Evolutionary conservation across 1,284 basidiomycete genomes (phyloP).

Genomic region (Ustilago cynodontis): DNA sequence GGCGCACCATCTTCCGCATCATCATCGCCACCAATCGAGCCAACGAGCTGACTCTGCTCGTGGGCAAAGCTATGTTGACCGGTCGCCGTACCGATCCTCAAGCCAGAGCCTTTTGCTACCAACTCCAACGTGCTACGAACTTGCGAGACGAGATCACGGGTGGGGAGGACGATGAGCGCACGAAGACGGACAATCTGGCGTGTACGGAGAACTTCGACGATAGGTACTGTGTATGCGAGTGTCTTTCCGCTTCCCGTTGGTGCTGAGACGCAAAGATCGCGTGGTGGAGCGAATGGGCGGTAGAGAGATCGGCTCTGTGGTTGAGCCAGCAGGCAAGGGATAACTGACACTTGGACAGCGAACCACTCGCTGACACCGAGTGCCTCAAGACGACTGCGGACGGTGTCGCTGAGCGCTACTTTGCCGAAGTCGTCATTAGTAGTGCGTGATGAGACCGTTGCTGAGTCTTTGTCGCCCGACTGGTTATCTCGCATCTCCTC

Average conservation of each 20-base stretch:
- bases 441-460: slow-evolving; percentile 11
- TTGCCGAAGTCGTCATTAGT: slow-evolving; percentile 35
- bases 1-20: slow-evolving; percentile 13
- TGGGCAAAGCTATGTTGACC: slow-evolving; percentile 67
- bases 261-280: slow-evolving; percentile 94
- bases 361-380: slow-evolving; percentile 68
- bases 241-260: slow-evolving; percentile 98
- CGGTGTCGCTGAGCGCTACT: slow-evolving; percentile 40
- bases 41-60: slow-evolving; percentile 63
- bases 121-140: slow-evolving; percentile 91
- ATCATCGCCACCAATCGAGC: background rate
- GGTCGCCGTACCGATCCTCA: slow-evolving; percentile 77
- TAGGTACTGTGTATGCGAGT: slow-evolving; percentile 90
- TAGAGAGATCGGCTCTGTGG: slow-evolving; percentile 74
- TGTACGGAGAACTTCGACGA: slow-evolving; percentile 76
- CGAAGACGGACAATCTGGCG: slow-evolving; percentile 75
- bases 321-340: slow-evolving; percentile 80
- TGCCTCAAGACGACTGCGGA: slow-evolving; percentile 48
- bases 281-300: slow-evolving; percentile 78
- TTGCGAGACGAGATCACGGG: slow-evolving; percentile 92
- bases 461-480: slow-evolving; percentile 22
- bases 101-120: slow-evolving; percentile 79
- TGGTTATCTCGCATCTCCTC: slow-evolving; percentile 15
- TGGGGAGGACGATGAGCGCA: slow-evolving; percentile 93
- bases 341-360: slow-evolving; percentile 81